Conservation (phyloP, 768 basidiomycete species). For the Peribolospora baueri region DNA sequence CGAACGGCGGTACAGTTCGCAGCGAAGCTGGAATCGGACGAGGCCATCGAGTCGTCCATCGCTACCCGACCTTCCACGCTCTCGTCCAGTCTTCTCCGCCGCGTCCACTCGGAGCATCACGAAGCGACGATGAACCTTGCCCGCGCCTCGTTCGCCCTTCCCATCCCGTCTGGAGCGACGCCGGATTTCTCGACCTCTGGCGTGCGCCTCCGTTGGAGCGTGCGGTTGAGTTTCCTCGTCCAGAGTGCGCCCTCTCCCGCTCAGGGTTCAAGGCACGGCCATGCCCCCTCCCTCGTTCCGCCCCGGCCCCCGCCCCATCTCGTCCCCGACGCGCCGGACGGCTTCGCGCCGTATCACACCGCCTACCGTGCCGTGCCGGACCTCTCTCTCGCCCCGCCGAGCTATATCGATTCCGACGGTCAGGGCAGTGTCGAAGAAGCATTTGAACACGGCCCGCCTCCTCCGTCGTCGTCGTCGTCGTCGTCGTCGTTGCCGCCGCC, state of each 20-base stretch:
- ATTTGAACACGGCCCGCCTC: constrained; percentile 1
- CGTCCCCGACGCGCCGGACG: constrained; percentile 9
- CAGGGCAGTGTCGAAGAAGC: constrained; percentile 8
- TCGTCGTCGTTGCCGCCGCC: not conserved
- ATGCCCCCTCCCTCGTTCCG: too few species aligned
- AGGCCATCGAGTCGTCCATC: constrained; percentile 40
- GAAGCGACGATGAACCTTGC: constrained; percentile 49
- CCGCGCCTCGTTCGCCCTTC: constrained; percentile 63
- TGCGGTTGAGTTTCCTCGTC: constrained; percentile 64
- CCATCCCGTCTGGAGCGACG: constrained; percentile 76
- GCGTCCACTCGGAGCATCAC: constrained; percentile 67
- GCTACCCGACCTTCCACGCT: constrained; percentile 24
- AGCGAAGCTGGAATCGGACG: constrained; percentile 70
- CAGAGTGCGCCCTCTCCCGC: constrained; percentile 25
- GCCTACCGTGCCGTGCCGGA: constrained; percentile 16
- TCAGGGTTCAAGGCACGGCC: too few species aligned
- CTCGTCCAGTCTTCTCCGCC: constrained; percentile 26
- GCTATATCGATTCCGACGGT: constrained; percentile 3
- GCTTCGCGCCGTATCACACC: constrained; percentile 5
- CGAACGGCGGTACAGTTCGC: constrained; percentile 34
- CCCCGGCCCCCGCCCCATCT: constrained; percentile 7
- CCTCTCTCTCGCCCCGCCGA: constrained; percentile 12
- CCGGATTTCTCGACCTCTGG: constrained; percentile 55
- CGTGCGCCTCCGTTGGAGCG: constrained; percentile 78
- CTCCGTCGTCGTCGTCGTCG: constrained; percentile 1